Percentiles rank a stretch among this genome's conserved stretches.
Evolutionary conservation across 768 basidiomycete genomes (phyloP).

Genomic region (Auriscalpium orientale): DNA sequence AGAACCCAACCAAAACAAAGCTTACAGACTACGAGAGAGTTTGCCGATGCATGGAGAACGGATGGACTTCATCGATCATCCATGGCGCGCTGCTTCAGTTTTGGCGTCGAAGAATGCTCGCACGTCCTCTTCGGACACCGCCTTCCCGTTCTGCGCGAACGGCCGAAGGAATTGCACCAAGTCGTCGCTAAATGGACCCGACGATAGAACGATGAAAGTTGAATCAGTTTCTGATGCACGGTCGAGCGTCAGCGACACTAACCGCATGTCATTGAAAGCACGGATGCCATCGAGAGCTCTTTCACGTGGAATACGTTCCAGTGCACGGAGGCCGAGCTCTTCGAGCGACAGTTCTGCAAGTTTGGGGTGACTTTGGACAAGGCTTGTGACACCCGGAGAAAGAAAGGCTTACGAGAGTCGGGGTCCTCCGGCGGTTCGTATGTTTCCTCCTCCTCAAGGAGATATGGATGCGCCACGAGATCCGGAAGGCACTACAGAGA

Average conservation of each 20-base stretch:
- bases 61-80: not conserved
- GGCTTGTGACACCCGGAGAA: not conserved
- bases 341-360: conserved; percentile 64
- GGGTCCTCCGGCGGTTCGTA: conserved; percentile 85
- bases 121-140: conserved; percentile 69
- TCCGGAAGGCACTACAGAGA: conserved; percentile 47
- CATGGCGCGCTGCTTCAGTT: not conserved
- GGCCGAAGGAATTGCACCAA: conserved; percentile 66
- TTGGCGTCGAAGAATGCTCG: conserved; percentile 51
- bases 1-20: no score
- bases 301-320: conserved; percentile 68
- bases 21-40: no score
- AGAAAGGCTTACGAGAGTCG: conserved; percentile 56
- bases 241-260: conserved; percentile 15
- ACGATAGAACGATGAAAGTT: not conserved
- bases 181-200: conserved; percentile 44
- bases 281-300: conserved; percentile 77
- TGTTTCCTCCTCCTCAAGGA: conserved; percentile 73
- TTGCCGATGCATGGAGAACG: no score
- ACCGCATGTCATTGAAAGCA: conserved; percentile 83
- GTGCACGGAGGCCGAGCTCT: conserved; percentile 75
- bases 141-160: conserved; percentile 69
- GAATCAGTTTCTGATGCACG: not conserved
- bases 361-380: not conserved
- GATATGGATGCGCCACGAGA: conserved; percentile 46